Percentiles rank a stretch among this genome's conserved stretches.
phyloP scores from a whole-genome alignment of 805 yeast genomes.

The Kazachstania taianensis region DNA sequence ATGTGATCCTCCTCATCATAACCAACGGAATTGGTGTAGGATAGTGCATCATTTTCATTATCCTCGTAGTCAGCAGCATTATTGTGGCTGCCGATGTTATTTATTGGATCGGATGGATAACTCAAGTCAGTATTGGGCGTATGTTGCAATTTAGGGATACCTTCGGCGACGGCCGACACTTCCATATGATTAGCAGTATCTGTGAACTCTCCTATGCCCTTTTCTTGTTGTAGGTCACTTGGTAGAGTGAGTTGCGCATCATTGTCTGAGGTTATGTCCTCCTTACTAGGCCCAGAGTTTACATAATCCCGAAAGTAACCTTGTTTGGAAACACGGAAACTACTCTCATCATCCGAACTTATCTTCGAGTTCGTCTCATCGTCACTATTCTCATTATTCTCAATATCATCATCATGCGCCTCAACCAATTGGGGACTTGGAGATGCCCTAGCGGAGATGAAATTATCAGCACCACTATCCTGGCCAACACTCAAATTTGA shows the following conservation, averaged over 20 bases:
- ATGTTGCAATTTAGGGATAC: no score
- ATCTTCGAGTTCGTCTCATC: not conserved
- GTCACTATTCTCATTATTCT: conserved; percentile 2
- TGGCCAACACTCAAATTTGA: no score
- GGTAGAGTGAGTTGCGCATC: no score
- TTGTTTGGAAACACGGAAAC: not conserved
- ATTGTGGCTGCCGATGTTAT: no score
- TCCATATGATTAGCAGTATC: no score
- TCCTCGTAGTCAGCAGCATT: conserved; percentile 3
- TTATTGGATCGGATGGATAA: not conserved
- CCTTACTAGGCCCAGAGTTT: not conserved
- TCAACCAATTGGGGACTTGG: conserved; percentile 1
- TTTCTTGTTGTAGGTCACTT: not conserved
- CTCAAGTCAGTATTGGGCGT: not conserved
- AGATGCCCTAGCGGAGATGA: conserved; percentile 2
- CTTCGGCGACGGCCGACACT: no score
- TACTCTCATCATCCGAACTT: not conserved
- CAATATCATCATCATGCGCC: conserved; percentile 2
- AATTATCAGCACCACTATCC: not conserved
- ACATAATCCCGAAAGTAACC: not conserved
- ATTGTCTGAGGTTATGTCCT: no score
- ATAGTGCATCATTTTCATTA: conserved; percentile 10
- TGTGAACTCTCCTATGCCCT: not conserved
- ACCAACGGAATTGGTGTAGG: conserved; percentile 8
- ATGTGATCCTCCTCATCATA: conserved; percentile 4